Evolutionary conservation across 495 filamentous ascomycete genomes (phyloP).

Genomic region (Sphaerosporella brunnea): DNA sequence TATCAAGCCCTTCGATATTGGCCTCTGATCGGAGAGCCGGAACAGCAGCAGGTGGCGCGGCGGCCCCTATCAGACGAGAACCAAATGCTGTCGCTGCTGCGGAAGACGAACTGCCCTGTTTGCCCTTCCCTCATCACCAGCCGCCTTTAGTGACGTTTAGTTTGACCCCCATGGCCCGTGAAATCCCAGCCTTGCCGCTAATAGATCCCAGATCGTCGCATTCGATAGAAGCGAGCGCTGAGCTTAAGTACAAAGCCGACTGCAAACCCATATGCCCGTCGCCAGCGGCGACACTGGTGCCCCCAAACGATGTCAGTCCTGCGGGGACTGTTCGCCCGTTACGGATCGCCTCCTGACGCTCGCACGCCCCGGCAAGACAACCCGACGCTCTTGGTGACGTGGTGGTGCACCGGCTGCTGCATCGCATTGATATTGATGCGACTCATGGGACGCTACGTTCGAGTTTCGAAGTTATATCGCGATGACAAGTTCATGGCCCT

Average conservation of each 20-base stretch:
- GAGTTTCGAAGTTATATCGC: conserved; percentile 61
- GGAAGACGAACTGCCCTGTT: not conserved
- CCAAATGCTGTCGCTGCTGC: too few species aligned
- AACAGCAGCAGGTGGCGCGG: not conserved
- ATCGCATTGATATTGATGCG: conserved; percentile 63
- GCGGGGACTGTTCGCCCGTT: not conserved
- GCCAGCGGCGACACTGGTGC: not conserved
- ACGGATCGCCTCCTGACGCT: conserved; percentile 2
- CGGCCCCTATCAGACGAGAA: too few species aligned
- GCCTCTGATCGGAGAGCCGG: not conserved
- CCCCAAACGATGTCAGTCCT: not conserved
- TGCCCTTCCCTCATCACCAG: too few species aligned
- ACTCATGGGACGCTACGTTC: conserved; percentile 56
- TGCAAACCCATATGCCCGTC: not conserved
- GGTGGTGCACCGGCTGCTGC: conserved; percentile 82
- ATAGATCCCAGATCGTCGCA: too few species aligned
- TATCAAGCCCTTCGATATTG: not conserved
- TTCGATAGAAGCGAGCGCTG: too few species aligned
- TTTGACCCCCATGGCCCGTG: too few species aligned
- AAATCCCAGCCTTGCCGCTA: too few species aligned
- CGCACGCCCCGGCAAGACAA: conserved; percentile 32
- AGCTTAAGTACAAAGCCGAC: not conserved
- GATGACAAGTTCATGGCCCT: conserved; percentile 77
- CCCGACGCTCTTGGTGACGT: conserved; percentile 71
- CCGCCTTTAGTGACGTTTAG: too few species aligned